A percentile compares a stretch with the other conserved stretches of the same genome.
Evolutionary conservation across 441 rosid species (phyloP).

Genomic region (Bocquillonia castaneifolia): DNA sequence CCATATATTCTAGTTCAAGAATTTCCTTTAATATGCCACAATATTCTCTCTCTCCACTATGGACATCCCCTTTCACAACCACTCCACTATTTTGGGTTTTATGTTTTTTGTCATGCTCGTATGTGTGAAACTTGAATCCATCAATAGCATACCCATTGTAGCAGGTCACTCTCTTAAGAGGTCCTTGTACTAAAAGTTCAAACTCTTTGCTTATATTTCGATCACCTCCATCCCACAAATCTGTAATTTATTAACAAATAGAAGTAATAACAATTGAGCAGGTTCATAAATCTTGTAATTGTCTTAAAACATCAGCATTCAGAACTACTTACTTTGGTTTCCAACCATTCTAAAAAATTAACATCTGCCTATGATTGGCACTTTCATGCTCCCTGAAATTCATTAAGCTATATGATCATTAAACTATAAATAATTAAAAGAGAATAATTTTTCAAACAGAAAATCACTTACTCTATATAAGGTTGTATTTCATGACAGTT

Average conservation of each 20-base stretch:
- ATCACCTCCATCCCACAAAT: neutral
- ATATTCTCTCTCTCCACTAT: conserved; percentile 9
- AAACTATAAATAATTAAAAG: neutral
- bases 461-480: neutral
- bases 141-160: neutral
- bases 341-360: neutral
- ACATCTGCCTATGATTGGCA: neutral
- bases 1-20: neutral
- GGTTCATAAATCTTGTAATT: neutral
- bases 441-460: neutral
- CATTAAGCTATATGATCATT: neutral
- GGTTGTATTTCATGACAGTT: neutral
- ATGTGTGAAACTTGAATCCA: neutral
- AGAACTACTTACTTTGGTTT: neutral
- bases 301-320: neutral
- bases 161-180: neutral
- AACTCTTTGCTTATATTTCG: neutral
- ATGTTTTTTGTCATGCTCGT: neutral
- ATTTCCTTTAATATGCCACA: neutral
- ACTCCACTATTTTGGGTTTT: neutral
- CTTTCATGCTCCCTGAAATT: neutral
- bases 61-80: neutral
- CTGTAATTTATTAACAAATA: neutral
- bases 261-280: neutral
- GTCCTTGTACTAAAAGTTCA: neutral